Base-by-base conservation (phyloP, 1,284 basidiomycete species). In the Fistulinella staudtii region DNA sequence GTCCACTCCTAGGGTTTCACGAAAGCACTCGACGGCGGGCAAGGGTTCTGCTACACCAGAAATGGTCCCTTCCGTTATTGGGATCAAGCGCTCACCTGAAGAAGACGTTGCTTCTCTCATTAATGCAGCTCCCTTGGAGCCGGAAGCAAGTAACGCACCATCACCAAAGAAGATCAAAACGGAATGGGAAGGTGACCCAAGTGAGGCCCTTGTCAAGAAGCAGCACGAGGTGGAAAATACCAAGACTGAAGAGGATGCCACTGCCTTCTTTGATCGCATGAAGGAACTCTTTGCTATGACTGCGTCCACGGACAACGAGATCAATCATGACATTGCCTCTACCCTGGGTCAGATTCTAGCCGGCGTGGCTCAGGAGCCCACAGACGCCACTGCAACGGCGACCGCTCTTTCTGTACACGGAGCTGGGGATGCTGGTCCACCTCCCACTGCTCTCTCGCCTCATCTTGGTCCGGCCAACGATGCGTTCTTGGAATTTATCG, bases 161-260 rank as follows among this genome's bases (percentile, higher is more conserved):
- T 80, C 84, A 4, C 79, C 82, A 15, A 89, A 89, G 66, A 79
- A 82, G 40, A 56, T 65, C 31, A 87, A 81, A 70, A 77, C 73
- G 11, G 83, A 88, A 42, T 85, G 79, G 78, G 82, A 83, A 36
- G 76, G 75, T 14, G 68, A 74, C 30, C 64, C 73, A 8, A 79
- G 67, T 49, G 80, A 83, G 33, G 72, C 66, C 20, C 56, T 77
- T 41, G 56, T 70, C 50, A 78, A 76, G 66, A 78, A 75, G 60
- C 67, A 74, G 18, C 76, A 79, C 46, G 73, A 72, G 35, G 61
- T 75, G 5, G 79, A 82, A 17, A 75, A 70, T 36, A 73, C 81
- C 55, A 78, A 82, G 68, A 78, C 79, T 1, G 77, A 80, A 29
- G 82, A 84, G 34, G 82, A 87, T 18, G 75, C 82, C 1, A 66